Evolutionary conservation across 2,329 filamentous ascomycete species (phyloP).

Genomic region (Passalora sequoiae): DNA sequence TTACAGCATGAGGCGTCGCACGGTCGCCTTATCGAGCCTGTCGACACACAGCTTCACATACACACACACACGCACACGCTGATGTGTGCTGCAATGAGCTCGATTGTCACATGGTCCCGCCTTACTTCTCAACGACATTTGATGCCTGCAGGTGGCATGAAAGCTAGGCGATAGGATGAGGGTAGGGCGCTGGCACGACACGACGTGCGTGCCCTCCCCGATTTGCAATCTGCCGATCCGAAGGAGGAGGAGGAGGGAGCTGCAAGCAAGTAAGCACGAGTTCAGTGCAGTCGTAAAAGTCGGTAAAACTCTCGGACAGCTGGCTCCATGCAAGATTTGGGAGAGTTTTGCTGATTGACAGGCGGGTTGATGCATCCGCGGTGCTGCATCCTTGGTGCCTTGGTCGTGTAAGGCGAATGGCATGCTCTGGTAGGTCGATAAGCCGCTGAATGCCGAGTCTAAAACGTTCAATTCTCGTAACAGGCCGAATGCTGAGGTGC

Average conservation of each 20-base stretch:
- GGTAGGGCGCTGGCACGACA: no score
- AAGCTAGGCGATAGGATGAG: background rate
- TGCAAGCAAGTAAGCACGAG: no score
- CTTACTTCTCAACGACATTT: conserved; percentile 1
- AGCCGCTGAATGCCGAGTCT: conserved; percentile 1
- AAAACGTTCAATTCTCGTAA: conserved; percentile 1
- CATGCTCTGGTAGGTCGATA: conserved; percentile 7
- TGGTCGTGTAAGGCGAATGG: conserved; percentile 4
- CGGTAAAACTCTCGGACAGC: background rate
- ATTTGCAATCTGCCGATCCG: background rate
- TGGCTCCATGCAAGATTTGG: background rate
- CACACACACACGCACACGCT: no score
- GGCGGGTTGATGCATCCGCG: conserved; percentile 1
- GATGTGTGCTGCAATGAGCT: background rate
- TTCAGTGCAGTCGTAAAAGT: background rate
- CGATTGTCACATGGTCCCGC: background rate
- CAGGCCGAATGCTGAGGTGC: background rate
- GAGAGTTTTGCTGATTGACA: conserved; percentile 3
- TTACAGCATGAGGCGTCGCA: no score
- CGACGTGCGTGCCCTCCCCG: background rate
- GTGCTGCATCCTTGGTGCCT: conserved; percentile 5
- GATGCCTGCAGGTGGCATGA: conserved; percentile 2
- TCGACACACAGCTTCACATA: no score
- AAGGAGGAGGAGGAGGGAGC: no score
- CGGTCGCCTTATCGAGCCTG: no score